Evolutionary conservation across 805 yeast species (phyloP).

Genomic region (Wickerhamiella brachini): DNA sequence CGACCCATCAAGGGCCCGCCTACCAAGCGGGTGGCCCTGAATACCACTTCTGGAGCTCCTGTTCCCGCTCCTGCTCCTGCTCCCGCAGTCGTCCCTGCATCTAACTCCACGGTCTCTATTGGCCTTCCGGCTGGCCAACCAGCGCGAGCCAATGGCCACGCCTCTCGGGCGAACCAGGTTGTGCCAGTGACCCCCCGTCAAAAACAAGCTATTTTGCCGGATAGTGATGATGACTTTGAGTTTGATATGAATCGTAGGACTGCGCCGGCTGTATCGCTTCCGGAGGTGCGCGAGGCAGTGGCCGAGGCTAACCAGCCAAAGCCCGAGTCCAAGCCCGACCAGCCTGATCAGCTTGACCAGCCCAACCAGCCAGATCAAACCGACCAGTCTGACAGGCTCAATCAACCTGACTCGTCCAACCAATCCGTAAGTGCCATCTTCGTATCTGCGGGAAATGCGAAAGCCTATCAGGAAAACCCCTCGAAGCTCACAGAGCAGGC

Average conservation of each 20-base stretch:
- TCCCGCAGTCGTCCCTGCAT: not conserved
- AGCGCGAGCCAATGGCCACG: not conserved
- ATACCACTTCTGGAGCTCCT: not conserved
- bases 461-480: constrained; percentile 1
- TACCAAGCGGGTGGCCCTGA: not conserved
- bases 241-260: not conserved
- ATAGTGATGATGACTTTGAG: not conserved
- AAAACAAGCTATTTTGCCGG: not conserved
- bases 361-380: not conserved
- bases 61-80: not conserved
- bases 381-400: not conserved
- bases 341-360: not conserved
- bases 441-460: constrained; percentile 11
- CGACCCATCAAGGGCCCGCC: constrained; percentile 9
- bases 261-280: not conserved
- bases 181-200: not conserved
- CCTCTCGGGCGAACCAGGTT: not conserved
- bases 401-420: too few species aligned
- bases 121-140: not conserved
- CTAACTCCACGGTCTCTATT: too few species aligned
- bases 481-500: not conserved
- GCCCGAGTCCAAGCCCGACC: not conserved
- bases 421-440: constrained; percentile 6
- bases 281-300: not conserved
- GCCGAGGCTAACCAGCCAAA: not conserved